Evolutionary conservation across 2,329 filamentous ascomycete species (phyloP), one percentile per base, ranked within the genome.

Genomic region (Cladophialophora yegresii): DNA sequence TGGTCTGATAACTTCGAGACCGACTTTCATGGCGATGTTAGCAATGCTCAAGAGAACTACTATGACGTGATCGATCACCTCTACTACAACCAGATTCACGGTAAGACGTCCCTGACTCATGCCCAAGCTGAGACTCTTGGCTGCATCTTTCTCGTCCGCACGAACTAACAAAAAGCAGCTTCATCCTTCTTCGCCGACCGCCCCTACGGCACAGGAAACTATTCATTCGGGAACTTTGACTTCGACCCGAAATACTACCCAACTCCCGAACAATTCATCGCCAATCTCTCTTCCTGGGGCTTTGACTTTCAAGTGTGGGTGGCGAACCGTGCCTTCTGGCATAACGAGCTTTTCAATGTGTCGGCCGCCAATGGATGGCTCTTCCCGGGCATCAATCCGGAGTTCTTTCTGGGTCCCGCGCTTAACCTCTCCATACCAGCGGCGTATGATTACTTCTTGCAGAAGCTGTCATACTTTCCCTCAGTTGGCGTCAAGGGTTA

Each of bases 1-100:
- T 57, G 54, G 54, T 57, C 54, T 20, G 54, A 57, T 40, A 57
- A 57, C 43, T 57, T 57, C 16, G 54, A 57, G 36, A 45, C 36
- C 9, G 54, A 57, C n/a, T 57, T 57, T n/a, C 54, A 57, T 45
- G 54, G 54, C 36, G 26, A 26, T 20, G 54, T 57, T 9, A 43
- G 32, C 13, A 57, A 57, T 47, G 54, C 54, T 2, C 54, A 57
- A 16, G 20, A 57, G 54, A 57, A 57, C 40, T 57, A 57, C 23
- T 57, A 57, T 28, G 54, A 57, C n/a, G 54, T 57, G 23, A 26
- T 57, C 16, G 36, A 57, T n/a, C 54, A 57, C 20, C 54, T 57
- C 22, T 57, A 57, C 36, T 45, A 26, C 23, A 57, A 57, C 36
- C 54, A 45, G 23, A 57, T 57, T 23, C 54, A 57, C 40, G 54